phyloP scores from a whole-genome alignment of 176 grass and related monocot species.

The Carex kokanica region DNA sequence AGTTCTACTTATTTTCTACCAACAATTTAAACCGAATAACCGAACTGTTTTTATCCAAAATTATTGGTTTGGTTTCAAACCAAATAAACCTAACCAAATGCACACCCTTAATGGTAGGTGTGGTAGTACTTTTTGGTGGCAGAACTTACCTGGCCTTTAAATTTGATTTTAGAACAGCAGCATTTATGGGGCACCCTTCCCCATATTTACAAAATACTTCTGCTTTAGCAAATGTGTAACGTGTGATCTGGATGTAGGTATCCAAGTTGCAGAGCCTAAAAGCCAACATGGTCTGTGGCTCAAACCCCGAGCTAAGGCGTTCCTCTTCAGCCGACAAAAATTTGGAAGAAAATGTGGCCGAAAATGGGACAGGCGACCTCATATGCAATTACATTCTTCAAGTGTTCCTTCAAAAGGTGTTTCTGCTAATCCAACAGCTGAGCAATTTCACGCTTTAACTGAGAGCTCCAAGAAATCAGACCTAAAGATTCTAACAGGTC shows the following conservation, averaged over 20 bases:
- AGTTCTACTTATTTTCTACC: too few species aligned
- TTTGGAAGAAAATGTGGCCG: conserved; percentile 59
- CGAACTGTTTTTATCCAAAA: too few species aligned
- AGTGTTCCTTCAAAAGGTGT: conserved; percentile 65
- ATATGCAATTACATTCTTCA: conserved; percentile 45
- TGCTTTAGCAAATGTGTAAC: background rate
- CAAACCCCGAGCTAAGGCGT: conserved; percentile 67
- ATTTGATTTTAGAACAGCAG: background rate
- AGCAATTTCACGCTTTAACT: conserved; percentile 41
- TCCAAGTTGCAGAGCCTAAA: conserved; percentile 92
- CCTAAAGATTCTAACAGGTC: conserved; percentile 69
- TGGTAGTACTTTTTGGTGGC: background rate
- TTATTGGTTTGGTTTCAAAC: too few species aligned
- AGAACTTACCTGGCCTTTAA: background rate
- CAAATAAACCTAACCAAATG: too few species aligned
- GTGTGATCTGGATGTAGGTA: conserved; percentile 46
- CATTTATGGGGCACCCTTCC: background rate
- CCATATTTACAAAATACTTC: background rate
- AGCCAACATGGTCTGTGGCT: conserved; percentile 95
- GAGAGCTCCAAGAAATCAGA: conserved; percentile 56
- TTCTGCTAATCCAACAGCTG: conserved; percentile 41
- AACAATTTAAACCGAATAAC: too few species aligned
- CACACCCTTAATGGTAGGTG: background rate
- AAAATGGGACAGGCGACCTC: conserved; percentile 56
- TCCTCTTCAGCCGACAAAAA: conserved; percentile 77